A percentile compares a stretch with the other conserved stretches of the same genome.
phyloP scores from a whole-genome alignment of 352 stramenopile genomes.

The Plasmopara muralis region DNA sequence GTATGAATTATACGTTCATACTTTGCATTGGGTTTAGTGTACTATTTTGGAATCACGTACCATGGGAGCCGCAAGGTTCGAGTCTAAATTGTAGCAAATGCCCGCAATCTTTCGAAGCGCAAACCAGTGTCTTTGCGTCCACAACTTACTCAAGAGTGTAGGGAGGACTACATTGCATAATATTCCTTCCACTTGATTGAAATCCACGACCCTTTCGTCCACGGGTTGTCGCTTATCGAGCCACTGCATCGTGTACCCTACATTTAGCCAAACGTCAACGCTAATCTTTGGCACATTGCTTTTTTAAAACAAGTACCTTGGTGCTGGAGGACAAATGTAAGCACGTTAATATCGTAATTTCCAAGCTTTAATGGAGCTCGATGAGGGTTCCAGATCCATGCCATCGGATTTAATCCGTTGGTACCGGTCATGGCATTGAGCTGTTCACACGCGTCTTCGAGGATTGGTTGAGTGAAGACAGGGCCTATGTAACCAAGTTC shows the following conservation, averaged over 20 bases:
- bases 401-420: conserved; percentile 8
- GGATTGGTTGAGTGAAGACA: conserved; percentile 38
- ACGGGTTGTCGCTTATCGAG: conserved; percentile 55
- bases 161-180: conserved; percentile 64
- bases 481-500: conserved; percentile 19
- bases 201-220: conserved; percentile 32
- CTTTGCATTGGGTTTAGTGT: neutral
- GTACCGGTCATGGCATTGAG: conserved; percentile 20
- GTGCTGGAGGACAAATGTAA: conserved; percentile 53
- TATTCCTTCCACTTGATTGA: conserved; percentile 43
- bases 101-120: conserved; percentile 55
- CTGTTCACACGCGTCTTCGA: conserved; percentile 44
- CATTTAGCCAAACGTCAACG: neutral
- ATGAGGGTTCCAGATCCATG: conserved; percentile 58
- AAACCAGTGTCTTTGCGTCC: conserved; percentile 76
- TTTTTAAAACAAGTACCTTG: conserved; percentile 28
- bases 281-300: conserved; percentile 1
- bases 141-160: conserved; percentile 39
- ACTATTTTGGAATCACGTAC: conserved; percentile 16
- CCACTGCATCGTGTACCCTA: conserved; percentile 64
- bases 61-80: conserved; percentile 47
- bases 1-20: neutral
- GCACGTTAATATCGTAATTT: conserved; percentile 79
- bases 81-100: conserved; percentile 75
- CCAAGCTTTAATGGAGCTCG: conserved; percentile 53